Evolutionary conservation across 345 rosid genomes (phyloP).

Genomic region (Boechera retrofracta): DNA sequence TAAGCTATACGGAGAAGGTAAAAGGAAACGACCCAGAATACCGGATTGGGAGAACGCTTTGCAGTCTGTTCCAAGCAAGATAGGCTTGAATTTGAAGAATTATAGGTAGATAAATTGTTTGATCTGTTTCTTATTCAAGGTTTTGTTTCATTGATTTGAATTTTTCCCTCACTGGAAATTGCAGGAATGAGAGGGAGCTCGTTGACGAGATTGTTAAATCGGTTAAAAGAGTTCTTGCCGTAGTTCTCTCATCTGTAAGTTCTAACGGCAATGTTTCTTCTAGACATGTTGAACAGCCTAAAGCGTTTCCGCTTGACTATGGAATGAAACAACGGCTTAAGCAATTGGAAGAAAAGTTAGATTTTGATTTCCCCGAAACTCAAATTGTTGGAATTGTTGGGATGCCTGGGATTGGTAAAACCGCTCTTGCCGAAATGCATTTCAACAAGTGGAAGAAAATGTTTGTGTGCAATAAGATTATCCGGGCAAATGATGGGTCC

Average conservation of each 20-base stretch:
- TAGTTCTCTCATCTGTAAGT: neutral
- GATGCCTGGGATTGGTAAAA: slow-evolving; percentile 24
- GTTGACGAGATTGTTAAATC: neutral
- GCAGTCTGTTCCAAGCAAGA: slow-evolving; percentile 5
- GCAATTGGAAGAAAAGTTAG: neutral
- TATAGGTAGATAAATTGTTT: neutral
- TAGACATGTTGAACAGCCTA: neutral
- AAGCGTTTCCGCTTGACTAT: neutral
- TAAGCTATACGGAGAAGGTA: neutral
- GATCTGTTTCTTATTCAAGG: neutral
- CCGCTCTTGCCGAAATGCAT: neutral
- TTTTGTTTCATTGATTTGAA: neutral
- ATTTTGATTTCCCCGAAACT: neutral
- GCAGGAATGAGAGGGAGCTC: neutral
- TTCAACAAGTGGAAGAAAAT: too few relatives aligned
- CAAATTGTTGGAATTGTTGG: slow-evolving; percentile 18
- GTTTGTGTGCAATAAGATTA: too few relatives aligned
- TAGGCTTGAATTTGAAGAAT: neutral
- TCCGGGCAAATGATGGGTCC: neutral
- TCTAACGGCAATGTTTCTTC: neutral
- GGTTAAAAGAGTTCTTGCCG: neutral
- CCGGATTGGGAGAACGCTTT: neutral
- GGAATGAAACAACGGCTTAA: neutral
- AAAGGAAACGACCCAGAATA: neutral
- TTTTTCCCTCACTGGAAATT: neutral